A percentile compares a stretch with the other conserved stretches of the same genome.
Conservation (phyloP, 23 red algal species). For the Gracilaria vermiculophylla region DNA sequence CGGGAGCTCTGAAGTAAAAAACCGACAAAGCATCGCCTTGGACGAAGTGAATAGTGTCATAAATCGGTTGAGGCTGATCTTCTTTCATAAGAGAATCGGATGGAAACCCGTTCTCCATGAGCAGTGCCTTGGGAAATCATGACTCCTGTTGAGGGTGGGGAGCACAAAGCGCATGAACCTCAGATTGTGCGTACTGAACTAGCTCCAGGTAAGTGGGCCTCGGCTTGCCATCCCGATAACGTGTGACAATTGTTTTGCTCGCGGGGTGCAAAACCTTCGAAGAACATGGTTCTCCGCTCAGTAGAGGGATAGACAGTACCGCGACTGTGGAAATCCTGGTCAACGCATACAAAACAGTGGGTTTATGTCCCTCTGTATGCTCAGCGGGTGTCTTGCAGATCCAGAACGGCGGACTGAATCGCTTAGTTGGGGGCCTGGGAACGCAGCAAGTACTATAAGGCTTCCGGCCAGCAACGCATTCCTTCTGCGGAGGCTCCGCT, state of each 20-base stretch:
- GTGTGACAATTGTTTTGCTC: neutral
- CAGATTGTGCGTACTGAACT: neutral
- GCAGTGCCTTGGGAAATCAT: too few species aligned
- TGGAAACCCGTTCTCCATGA: too few species aligned
- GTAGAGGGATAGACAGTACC: constrained; percentile 7
- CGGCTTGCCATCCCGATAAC: neutral
- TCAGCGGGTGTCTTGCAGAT: neutral
- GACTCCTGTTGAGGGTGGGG: too few species aligned
- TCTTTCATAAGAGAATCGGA: too few species aligned
- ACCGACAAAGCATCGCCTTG: too few species aligned
- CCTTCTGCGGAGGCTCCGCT: neutral
- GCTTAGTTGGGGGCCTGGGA: neutral
- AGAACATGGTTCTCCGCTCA: constrained; percentile 1
- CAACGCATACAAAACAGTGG: neutral
- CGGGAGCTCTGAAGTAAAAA: too few species aligned
- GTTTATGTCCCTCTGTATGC: neutral
- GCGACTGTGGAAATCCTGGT: neutral
- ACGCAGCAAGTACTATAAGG: constrained; percentile 9
- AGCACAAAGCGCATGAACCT: constrained; percentile 3
- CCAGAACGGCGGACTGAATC: neutral
- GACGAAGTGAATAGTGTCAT: too few species aligned
- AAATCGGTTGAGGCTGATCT: too few species aligned
- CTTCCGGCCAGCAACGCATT: constrained; percentile 17
- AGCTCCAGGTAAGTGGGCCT: neutral
- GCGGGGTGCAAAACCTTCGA: neutral